Evolutionary conservation across 495 filamentous ascomycete species (phyloP), one percentile per base, ranked within the genome.

Genomic region (Clohesyomyces aquaticus): DNA sequence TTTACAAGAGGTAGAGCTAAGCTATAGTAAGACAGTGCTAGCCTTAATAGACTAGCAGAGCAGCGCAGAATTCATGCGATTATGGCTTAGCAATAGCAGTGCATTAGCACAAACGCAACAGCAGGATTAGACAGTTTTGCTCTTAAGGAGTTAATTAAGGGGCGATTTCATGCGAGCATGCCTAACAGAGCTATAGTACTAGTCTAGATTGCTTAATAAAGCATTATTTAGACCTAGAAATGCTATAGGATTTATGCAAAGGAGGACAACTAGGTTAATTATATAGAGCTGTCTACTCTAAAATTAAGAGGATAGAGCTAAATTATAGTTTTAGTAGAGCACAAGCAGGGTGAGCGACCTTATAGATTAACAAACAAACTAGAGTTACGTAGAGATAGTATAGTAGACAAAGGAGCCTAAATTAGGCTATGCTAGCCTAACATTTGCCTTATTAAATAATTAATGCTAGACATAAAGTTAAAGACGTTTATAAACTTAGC

Each of bases 291-390:
- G 26, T 32, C 51, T 28, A 23, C 38, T 28, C n/a, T 32, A 14
- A 55, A 55, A 28, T 55, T 55, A 56, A 56, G 53, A 42, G 53
- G 53, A 56, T 56, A 22, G 53, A 56, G 53, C 53, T 56, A 56
- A 56, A 45, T 18, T 19, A 56, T 56, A 19, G 53, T 56, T 56
- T 45, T 45, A 56, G 26, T 42, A 43, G 29, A 56, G 53, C 32
- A 45, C 49, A 45, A 56, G 38, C 32, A 56, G 53, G 43, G 42
- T 56, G 21, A 35, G 21, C 53, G 53, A 23, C 53, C 38, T 43
- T 56, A 56, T 9, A n/a, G 32, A 56, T 56, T 56, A 19, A 56
- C 53, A 14, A 56, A 45, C 50, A 27, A 54, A 54, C 50, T 27
- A 54, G 35, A 54, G 28, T 54, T 16, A 54, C 25, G 25, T 16